Percentiles rank a stretch among this genome's conserved stretches.
Conservation (phyloP, 257 asterid species). For the Solanum lignicaule region DNA sequence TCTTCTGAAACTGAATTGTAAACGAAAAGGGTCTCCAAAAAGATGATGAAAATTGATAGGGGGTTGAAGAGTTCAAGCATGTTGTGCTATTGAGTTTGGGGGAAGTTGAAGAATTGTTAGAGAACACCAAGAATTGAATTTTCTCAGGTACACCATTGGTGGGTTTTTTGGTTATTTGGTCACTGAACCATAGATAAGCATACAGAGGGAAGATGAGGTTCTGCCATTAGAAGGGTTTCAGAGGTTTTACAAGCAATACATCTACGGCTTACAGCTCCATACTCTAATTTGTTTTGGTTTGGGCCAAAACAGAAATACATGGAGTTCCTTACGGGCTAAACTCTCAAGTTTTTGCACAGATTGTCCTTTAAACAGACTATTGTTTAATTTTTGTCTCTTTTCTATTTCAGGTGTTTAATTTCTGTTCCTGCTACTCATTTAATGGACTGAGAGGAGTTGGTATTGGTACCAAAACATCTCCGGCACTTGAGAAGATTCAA, state of each 20-base stretch:
- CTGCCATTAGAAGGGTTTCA: too few relatives aligned
- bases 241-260: too few relatives aligned
- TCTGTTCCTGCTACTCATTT: background rate
- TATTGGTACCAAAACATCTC: background rate
- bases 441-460: background rate
- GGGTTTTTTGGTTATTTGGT: too few relatives aligned
- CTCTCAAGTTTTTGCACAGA: background rate
- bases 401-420: background rate
- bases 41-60: constrained; percentile 9
- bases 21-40: constrained; percentile 24
- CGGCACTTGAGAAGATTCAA: background rate
- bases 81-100: background rate
- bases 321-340: background rate
- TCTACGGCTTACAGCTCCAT: too few relatives aligned
- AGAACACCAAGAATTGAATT: background rate
- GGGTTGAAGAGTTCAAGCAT: background rate
- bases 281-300: too few relatives aligned
- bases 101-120: background rate
- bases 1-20: constrained; percentile 10
- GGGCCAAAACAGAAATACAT: background rate
- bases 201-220: too few relatives aligned
- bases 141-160: too few relatives aligned
- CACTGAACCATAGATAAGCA: too few relatives aligned
- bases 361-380: background rate
- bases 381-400: background rate